phyloP scores from a whole-genome alignment of 2,329 filamentous ascomycete genomes.

The Rhinocladiella mackenziei region DNA sequence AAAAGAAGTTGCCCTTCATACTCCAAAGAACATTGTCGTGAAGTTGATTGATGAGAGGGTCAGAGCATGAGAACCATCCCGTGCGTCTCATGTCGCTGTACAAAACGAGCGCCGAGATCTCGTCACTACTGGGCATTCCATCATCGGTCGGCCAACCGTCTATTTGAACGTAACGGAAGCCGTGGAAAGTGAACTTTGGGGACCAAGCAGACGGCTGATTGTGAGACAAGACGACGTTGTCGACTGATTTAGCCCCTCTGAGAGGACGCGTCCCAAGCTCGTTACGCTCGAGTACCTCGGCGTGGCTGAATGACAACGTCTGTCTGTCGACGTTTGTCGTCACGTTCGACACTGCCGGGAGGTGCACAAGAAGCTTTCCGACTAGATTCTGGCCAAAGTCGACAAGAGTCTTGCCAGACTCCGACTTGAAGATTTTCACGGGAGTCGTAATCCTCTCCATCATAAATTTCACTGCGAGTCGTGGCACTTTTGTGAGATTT shows the following conservation, averaged over 20 bases:
- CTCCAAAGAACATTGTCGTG: constrained; percentile 55
- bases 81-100: constrained; percentile 52
- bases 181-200: constrained; percentile 52
- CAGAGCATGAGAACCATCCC: constrained; percentile 52
- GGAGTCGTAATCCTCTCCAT: constrained; percentile 55
- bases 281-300: constrained; percentile 53
- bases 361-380: constrained; percentile 44
- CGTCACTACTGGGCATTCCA: constrained; percentile 13
- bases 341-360: no score
- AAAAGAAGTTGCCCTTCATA: constrained; percentile 58
- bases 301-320: constrained; percentile 45
- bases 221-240: constrained; percentile 39
- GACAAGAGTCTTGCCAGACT: constrained; percentile 48
- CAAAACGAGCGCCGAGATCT: constrained; percentile 43
- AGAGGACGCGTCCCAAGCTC: constrained; percentile 45
- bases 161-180: constrained; percentile 52
- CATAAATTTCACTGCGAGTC: constrained; percentile 45
- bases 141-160: constrained; percentile 40
- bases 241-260: constrained; percentile 41
- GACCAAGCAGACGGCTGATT: constrained; percentile 36
- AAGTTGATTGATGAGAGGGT: constrained; percentile 51
- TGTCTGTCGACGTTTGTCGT: no score
- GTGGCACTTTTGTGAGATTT: constrained; percentile 26
- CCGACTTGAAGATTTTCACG: constrained; percentile 39
- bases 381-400: constrained; percentile 60